These are phyloP conservation scores for Ceratocystis destructans DNA, from an alignment of 2,329 filamentous ascomycete genomes.

Conservation along the genomic window DNA sequence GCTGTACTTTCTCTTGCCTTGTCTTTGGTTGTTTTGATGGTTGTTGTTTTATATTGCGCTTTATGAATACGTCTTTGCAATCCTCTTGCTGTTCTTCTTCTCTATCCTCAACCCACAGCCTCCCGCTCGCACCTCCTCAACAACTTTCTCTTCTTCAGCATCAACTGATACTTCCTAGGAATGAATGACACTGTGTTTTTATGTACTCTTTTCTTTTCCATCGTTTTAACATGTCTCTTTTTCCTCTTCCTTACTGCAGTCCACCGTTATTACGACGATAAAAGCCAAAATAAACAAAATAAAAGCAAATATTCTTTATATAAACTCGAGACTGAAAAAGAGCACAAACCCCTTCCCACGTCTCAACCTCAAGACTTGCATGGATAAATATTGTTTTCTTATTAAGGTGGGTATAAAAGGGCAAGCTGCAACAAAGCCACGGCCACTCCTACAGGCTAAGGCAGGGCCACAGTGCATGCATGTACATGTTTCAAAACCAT, in stretches of 20 bases:
- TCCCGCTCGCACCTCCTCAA: not conserved
- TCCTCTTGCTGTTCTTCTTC: not conserved
- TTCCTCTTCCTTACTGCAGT: not conserved
- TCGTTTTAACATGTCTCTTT: not conserved
- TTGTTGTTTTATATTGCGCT: not conserved
- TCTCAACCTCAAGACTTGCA: not conserved
- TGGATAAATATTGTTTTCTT: slow-evolving; percentile 17
- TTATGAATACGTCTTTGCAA: not conserved
- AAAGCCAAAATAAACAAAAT: not conserved
- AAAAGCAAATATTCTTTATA: no score
- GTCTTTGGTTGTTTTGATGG: not conserved
- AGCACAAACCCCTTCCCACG: not conserved
- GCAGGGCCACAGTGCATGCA: slow-evolving; percentile 1
- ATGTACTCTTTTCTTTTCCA: not conserved
- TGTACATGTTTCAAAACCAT: slow-evolving; percentile 15
- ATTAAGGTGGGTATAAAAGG: slow-evolving; percentile 20
- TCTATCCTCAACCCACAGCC: not conserved
- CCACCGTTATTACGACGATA: not conserved
- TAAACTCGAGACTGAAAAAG: not conserved
- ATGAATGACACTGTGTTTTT: slow-evolving; percentile 12
- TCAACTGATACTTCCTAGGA: slow-evolving; percentile 2
- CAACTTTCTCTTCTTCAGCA: not conserved
- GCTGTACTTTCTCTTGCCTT: not conserved
- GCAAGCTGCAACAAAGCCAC: slow-evolving; percentile 2
- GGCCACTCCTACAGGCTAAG: not conserved